Percentiles rank a stretch among this genome's conserved stretches.
Evolutionary conservation across 257 asterid species (phyloP).

Genomic region (Capsicum pubescens): DNA sequence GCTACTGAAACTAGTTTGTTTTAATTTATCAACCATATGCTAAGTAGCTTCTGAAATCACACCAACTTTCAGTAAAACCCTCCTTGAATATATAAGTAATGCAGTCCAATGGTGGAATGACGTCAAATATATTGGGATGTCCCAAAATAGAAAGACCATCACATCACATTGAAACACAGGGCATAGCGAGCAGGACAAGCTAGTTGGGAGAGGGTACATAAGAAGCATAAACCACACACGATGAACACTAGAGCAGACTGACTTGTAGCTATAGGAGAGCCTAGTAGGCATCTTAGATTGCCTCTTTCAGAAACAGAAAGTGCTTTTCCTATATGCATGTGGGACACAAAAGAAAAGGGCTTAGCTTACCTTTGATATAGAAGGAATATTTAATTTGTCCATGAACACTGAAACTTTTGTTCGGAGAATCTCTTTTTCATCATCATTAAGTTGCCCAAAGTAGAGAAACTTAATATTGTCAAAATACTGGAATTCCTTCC

Average conservation of each 20-base stretch:
- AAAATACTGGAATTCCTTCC: constrained; percentile 67
- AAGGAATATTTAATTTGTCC: constrained; percentile 70
- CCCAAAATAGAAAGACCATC: constrained; percentile 14
- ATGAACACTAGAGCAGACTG: constrained; percentile 5
- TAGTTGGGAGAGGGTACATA: constrained; percentile 14
- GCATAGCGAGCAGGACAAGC: not conserved
- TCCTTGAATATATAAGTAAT: not conserved
- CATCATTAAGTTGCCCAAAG: constrained; percentile 63
- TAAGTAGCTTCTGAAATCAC: not conserved
- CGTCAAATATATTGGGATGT: not conserved
- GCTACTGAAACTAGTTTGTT: not conserved
- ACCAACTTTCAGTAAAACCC: not conserved
- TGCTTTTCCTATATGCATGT: constrained; percentile 25
- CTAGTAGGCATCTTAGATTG: not conserved
- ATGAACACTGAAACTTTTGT: constrained; percentile 55
- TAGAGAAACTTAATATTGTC: constrained; percentile 66
- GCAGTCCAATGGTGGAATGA: constrained; percentile 6
- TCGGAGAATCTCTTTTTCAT: constrained; percentile 54
- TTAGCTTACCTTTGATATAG: constrained; percentile 70
- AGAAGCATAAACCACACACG: not conserved
- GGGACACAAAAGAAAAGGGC: constrained; percentile 12
- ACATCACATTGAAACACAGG: constrained; percentile 10
- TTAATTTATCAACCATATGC: not conserved
- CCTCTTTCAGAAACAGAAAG: not conserved
- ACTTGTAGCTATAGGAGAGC: not conserved